phyloP scores from a whole-genome alignment of 2,329 filamentous ascomycete genomes.

The Calonectria leucothoes region DNA sequence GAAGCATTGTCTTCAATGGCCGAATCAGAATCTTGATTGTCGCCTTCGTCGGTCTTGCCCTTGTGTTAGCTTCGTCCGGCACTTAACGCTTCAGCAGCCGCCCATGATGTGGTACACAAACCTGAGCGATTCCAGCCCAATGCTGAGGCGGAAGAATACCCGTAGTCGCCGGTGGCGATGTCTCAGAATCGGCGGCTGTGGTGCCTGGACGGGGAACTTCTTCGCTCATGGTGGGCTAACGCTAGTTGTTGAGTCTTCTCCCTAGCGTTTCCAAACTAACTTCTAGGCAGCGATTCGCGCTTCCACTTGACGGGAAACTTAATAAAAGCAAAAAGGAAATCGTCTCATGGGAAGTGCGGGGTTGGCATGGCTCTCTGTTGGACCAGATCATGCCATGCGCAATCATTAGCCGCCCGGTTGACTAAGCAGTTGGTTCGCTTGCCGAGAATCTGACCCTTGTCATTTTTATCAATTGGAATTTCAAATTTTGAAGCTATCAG shows the following conservation, averaged over 20 bases:
- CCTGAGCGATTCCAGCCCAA: constrained; percentile 32
- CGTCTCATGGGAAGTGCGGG: neutral
- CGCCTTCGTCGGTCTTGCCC: neutral
- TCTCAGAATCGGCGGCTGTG: neutral
- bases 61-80: neutral
- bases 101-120: too few relatives aligned
- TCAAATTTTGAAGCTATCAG: too few relatives aligned
- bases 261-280: neutral
- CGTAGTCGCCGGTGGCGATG: neutral
- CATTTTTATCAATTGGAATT: too few relatives aligned
- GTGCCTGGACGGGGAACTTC: neutral
- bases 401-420: neutral
- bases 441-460: too few relatives aligned
- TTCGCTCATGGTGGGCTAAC: constrained; percentile 2
- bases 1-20: constrained; percentile 13
- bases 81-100: too few relatives aligned
- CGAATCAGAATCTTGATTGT: constrained; percentile 6
- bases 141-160: constrained; percentile 32
- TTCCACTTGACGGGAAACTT: neutral
- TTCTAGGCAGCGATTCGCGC: neutral
- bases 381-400: neutral
- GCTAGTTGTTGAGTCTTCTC: neutral
- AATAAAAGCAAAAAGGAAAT: neutral
- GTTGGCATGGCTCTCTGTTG: neutral
- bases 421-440: neutral